These are phyloP conservation scores for Didymella arachidicola DNA, from an alignment of 2,329 filamentous ascomycete species.

Conservation along the genomic window DNA sequence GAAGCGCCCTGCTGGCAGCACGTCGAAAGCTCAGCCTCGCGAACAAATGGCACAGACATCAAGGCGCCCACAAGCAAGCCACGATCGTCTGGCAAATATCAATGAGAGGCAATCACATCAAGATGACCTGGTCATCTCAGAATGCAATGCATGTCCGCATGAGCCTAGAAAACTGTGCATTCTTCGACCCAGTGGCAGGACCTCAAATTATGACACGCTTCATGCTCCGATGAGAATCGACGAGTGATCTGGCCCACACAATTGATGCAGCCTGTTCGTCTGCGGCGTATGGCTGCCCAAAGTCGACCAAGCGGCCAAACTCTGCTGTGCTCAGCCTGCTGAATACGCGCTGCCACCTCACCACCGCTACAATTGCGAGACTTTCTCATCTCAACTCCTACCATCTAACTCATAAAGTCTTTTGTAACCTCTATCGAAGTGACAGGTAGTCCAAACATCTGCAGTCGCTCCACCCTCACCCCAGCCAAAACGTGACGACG, in stretches of 20 bases:
- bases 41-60: neutral
- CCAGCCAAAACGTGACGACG: slow-evolving; percentile 22
- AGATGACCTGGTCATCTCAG: neutral
- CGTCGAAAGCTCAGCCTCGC: slow-evolving; percentile 3
- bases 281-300: neutral
- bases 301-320: neutral
- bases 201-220: slow-evolving; percentile 14
- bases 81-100: neutral
- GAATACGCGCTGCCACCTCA: neutral
- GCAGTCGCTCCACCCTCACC: slow-evolving; percentile 8
- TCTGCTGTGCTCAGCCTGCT: neutral
- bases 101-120: neutral
- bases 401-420: neutral
- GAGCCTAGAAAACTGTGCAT: neutral
- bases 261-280: neutral
- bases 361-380: neutral
- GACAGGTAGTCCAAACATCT: neutral
- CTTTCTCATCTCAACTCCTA: neutral
- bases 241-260: neutral
- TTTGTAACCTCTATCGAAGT: neutral
- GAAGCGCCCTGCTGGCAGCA: slow-evolving; percentile 1
- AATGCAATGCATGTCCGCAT: neutral
- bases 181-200: slow-evolving; percentile 1
- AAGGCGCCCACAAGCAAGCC: slow-evolving; percentile 1
- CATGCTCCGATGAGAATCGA: slow-evolving; percentile 3